These are phyloP conservation scores for Tricholoma bakamatsutake DNA, from an alignment of 768 basidiomycete genomes.

Conservation along the genomic window DNA sequence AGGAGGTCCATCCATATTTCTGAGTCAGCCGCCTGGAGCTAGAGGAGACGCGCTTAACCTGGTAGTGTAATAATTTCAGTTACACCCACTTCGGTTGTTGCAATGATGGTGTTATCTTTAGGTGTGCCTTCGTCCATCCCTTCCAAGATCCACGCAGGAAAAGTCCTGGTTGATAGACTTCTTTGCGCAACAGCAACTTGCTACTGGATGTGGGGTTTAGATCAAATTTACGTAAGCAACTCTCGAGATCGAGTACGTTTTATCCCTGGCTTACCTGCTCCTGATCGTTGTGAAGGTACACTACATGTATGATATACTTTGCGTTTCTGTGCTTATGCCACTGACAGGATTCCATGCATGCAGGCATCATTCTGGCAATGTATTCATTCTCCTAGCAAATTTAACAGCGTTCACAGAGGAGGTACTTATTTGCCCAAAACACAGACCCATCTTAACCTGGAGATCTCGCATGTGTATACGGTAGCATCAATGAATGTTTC, in stretches of 20 bases:
- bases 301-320: not conserved
- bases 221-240: not conserved
- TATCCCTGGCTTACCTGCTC: not conserved
- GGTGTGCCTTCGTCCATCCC: not conserved
- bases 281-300: not conserved
- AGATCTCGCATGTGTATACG: conserved; percentile 20
- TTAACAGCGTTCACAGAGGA: not conserved
- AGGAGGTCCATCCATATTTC: conserved; percentile 58
- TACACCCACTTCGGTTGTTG: conserved; percentile 3
- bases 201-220: no score
- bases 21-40: not conserved
- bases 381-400: not conserved
- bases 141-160: not conserved
- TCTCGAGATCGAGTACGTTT: no score
- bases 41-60: not conserved
- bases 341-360: conserved; percentile 10
- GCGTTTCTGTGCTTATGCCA: conserved; percentile 3
- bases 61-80: not conserved
- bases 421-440: not conserved
- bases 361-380: conserved; percentile 14
- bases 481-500: conserved; percentile 18
- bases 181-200: no score
- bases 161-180: not conserved
- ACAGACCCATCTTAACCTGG: conserved; percentile 19
- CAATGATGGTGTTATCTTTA: not conserved